These are phyloP conservation scores for Marchantia polymorpha DNA, from an alignment of 225 moss, liverwort and hornwort species.

Conservation along the genomic window DNA sequence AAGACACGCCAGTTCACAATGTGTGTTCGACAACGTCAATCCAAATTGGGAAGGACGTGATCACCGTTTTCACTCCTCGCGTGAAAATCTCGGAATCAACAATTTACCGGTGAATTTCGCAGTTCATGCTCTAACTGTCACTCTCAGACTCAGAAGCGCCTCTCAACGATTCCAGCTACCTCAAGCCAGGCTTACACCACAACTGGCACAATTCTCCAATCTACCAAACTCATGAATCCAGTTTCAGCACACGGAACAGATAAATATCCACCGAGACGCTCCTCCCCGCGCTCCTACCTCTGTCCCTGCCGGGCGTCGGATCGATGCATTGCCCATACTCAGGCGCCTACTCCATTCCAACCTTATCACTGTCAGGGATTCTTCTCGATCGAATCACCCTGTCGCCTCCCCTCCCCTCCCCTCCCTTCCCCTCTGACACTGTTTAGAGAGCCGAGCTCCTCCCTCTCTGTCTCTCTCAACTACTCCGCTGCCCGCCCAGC, in stretches of 20 bases:
- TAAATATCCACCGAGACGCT: background rate
- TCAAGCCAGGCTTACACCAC: background rate
- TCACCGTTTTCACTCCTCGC: background rate
- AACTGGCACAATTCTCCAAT: background rate
- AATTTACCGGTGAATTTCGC: background rate
- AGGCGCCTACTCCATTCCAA: background rate
- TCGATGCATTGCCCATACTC: background rate
- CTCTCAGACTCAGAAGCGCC: background rate
- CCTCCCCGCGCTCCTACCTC: background rate
- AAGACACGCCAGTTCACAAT: background rate
- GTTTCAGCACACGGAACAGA: background rate
- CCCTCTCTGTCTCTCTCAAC: background rate
- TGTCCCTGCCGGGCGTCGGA: background rate
- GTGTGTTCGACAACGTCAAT: background rate
- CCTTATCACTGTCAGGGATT: background rate
- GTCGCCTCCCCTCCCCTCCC: no score
- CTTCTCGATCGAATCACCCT: background rate
- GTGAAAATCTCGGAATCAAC: background rate
- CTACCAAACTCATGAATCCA: background rate
- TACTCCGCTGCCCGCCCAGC: no score
- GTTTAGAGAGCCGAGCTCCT: background rate
- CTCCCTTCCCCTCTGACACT: no score
- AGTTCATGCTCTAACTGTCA: background rate
- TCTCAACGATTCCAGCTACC: slow-evolving; percentile 1
- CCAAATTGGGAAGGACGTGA: background rate